Base-by-base conservation (phyloP, 805 yeast genomes). In the Nakazawaea ambrosiae region DNA sequence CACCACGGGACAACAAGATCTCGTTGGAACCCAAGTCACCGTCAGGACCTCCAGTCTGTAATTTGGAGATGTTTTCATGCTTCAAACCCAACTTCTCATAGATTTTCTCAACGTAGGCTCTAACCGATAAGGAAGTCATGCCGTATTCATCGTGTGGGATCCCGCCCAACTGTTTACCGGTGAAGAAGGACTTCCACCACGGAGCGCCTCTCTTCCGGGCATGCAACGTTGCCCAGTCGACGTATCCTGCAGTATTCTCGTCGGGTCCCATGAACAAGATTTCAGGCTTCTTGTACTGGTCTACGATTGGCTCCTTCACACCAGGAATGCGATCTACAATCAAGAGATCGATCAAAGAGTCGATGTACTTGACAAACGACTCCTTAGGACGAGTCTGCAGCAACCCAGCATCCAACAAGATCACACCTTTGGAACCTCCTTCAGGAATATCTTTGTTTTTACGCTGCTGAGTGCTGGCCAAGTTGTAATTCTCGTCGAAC, bases 1-100 rank as follows among this genome's bases (percentile, higher is more conserved):
- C 98, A 42, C 78, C 75, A 36, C 81, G 69, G 2, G 97, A 87
- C 43, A 90, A 71, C 48, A 86, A 68, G 51, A 90, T 92, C 65
- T 90, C 98, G 59, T 90, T 92, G 19, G 95, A 84, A 22, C 98
- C 98, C 49, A 90, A 70, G 62, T 90, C 98, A 54, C 98, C 98
- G 61, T 92, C 97, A 46, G 97, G 97, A 32, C 98, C 98, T 63
- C 97, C 98, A 39, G 97, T 92, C 67, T 90, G 98, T 53, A 92
- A 68, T 63, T 92, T 90, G 51, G 70, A 71, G 43, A 90, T 72
- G 27, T 64, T 60, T 48, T 72, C 63, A 46, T 80, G 75, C 27
- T 66, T 59, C 43, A 90, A 67, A 15, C 73, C 65, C 42, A 81
- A 70, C 57, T 87, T 84, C 48, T 85, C 82, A 60, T 90, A 90